A percentile compares a stretch with the other conserved stretches of the same genome.
phyloP scores from a whole-genome alignment of 805 yeast species.

The Candida chauliodis region DNA sequence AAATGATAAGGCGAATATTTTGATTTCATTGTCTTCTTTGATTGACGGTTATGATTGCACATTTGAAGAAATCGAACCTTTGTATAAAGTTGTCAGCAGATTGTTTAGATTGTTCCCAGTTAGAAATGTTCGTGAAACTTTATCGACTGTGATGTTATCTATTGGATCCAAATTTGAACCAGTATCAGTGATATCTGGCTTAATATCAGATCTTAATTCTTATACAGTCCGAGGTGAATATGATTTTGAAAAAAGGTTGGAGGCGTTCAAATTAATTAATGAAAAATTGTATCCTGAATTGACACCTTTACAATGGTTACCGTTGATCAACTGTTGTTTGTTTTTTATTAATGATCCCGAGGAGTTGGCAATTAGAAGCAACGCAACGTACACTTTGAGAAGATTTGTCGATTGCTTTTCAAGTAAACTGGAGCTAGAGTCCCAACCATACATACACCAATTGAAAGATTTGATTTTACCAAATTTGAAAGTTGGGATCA shows the following conservation, averaged over 20 bases:
- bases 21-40: conserved; percentile 55
- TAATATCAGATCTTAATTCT: conserved; percentile 69
- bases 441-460: conserved; percentile 29
- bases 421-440: conserved; percentile 17
- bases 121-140: conserved; percentile 54
- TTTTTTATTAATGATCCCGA: conserved; percentile 72
- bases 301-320: conserved; percentile 68
- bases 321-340: conserved; percentile 64
- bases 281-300: conserved; percentile 47
- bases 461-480: conserved; percentile 62
- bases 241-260: conserved; percentile 73
- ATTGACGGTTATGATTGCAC: conserved; percentile 51
- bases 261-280: conserved; percentile 62
- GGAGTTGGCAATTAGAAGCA: conserved; percentile 77
- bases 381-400: conserved; percentile 62
- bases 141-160: conserved; percentile 57
- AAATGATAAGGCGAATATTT: conserved; percentile 51
- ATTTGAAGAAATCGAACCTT: conserved; percentile 45
- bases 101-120: conserved; percentile 60
- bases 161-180: conserved; percentile 54
- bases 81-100: conserved; percentile 51
- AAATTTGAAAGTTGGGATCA: conserved; percentile 60
- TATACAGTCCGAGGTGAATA: conserved; percentile 67
- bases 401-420: conserved; percentile 61
- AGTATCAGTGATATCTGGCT: conserved; percentile 38